Conservation (phyloP, 768 basidiomycete genomes). For the Mycena indigotica region DNA sequence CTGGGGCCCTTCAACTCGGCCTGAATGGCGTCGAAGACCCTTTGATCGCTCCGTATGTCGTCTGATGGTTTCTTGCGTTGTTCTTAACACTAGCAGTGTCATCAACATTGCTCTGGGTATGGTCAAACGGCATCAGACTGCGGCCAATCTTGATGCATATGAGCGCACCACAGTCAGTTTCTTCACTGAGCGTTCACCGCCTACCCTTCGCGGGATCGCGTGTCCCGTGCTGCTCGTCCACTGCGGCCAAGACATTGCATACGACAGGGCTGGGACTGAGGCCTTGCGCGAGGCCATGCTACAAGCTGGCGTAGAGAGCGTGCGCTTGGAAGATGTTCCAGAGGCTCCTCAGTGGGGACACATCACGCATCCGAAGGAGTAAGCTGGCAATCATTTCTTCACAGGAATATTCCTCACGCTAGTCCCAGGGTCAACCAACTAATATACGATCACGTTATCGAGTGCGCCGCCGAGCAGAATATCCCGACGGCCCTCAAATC, state of each 20-base stretch:
- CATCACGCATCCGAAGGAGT: slow-evolving; percentile 30
- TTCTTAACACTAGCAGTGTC: neutral
- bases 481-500: neutral
- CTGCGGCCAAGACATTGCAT: slow-evolving; percentile 34
- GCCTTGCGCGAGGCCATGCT: slow-evolving; percentile 24
- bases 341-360: slow-evolving; percentile 33
- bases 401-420: neutral
- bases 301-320: slow-evolving; percentile 23
- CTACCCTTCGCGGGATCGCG: slow-evolving; percentile 13
- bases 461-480: slow-evolving; percentile 1
- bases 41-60: slow-evolving; percentile 14
- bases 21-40: slow-evolving; percentile 7
- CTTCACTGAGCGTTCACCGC: slow-evolving; percentile 3
- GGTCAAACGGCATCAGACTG: neutral
- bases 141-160: slow-evolving; percentile 4
- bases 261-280: slow-evolving; percentile 26
- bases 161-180: slow-evolving; percentile 6
- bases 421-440: slow-evolving; percentile 3
- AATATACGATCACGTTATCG: slow-evolving; percentile 8
- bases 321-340: slow-evolving; percentile 26
- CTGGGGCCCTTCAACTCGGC: slow-evolving; percentile 21
- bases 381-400: neutral
- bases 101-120: neutral
- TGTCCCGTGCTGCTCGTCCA: slow-evolving; percentile 35
- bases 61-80: neutral